Percentiles rank a stretch among this genome's conserved stretches.
phyloP scores from a whole-genome alignment of 2,329 filamentous ascomycete genomes.

The Aspergillus sp. region DNA sequence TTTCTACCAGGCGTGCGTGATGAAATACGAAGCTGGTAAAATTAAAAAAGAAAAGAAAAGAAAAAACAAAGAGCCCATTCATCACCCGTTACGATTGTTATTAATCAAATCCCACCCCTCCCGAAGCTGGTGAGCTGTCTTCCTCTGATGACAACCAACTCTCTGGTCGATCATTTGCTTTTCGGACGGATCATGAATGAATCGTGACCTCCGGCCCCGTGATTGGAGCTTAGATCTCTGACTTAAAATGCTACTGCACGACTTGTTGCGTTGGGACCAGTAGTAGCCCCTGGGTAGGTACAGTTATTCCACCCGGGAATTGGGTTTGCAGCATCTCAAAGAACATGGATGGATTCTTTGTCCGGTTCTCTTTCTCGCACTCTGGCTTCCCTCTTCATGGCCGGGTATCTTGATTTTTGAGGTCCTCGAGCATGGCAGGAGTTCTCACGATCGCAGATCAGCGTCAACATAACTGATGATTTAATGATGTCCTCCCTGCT shows the following conservation, averaged over 20 bases:
- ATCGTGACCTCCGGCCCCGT: conserved; percentile 14
- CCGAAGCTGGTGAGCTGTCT: conserved; percentile 24
- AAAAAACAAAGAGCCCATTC: background rate
- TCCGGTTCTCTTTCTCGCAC: background rate
- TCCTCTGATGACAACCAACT: conserved; percentile 17
- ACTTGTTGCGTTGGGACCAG: conserved; percentile 17
- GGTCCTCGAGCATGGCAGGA: background rate
- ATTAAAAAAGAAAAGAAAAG: background rate
- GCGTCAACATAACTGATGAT: background rate
- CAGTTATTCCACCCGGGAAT: background rate
- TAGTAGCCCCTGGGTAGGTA: background rate
- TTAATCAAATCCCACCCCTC: conserved; percentile 11
- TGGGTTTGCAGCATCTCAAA: background rate
- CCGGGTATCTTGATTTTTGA: background rate
- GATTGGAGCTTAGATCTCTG: conserved; percentile 19
- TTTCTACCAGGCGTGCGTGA: background rate
- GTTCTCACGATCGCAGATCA: background rate
- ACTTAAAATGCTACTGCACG: conserved; percentile 21
- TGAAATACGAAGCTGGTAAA: background rate
- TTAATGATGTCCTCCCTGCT: conserved; percentile 7
- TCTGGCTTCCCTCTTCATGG: background rate
- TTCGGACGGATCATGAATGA: conserved; percentile 23
- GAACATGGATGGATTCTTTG: background rate
- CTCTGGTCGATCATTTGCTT: conserved; percentile 22
- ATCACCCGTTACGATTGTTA: conserved; percentile 3